Evolutionary conservation across 768 basidiomycete genomes (phyloP).

Genomic region (Mrakia blollopis): DNA sequence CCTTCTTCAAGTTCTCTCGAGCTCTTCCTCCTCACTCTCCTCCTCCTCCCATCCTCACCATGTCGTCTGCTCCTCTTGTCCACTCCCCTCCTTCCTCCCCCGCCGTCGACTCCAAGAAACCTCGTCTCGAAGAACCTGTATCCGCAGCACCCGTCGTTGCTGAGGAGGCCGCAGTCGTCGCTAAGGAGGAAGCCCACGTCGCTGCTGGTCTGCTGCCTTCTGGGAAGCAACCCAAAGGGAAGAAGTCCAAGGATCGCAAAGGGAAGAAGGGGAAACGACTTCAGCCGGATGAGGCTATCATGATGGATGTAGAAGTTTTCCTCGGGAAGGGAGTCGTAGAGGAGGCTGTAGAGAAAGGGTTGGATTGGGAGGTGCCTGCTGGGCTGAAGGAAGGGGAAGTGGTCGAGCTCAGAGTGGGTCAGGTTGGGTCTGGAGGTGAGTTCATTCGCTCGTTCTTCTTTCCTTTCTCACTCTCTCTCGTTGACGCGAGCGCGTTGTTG

Average conservation of each 20-base stretch:
- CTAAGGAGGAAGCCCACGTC: not conserved
- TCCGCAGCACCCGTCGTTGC: not conserved
- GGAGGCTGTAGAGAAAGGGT: not conserved
- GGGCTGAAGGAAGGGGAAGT: not conserved
- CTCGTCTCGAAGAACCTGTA: not conserved
- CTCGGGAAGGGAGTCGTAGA: not conserved
- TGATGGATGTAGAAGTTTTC: slow-evolving; percentile 27
- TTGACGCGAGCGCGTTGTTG: no score
- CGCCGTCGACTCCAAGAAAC: not conserved
- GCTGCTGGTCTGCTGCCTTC: not conserved
- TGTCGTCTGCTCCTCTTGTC: not conserved
- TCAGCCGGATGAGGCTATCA: slow-evolving; percentile 14
- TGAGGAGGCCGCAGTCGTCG: not conserved
- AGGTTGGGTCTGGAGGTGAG: slow-evolving; percentile 12
- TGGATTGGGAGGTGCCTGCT: slow-evolving; percentile 24
- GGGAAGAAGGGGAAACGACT: slow-evolving; percentile 15
- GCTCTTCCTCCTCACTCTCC: no score
- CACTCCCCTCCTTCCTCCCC: slow-evolving; percentile 7
- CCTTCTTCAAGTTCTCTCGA: no score
- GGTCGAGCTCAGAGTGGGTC: not conserved
- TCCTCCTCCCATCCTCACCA: not conserved
- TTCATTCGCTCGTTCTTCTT: not conserved
- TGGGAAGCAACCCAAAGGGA: not conserved
- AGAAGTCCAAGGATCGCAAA: not conserved
- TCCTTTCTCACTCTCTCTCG: not conserved